A percentile compares a stretch with the other conserved stretches of the same genome.
Conservation (phyloP, 169 alveolate species). For the Eimeria tenella region DNA sequence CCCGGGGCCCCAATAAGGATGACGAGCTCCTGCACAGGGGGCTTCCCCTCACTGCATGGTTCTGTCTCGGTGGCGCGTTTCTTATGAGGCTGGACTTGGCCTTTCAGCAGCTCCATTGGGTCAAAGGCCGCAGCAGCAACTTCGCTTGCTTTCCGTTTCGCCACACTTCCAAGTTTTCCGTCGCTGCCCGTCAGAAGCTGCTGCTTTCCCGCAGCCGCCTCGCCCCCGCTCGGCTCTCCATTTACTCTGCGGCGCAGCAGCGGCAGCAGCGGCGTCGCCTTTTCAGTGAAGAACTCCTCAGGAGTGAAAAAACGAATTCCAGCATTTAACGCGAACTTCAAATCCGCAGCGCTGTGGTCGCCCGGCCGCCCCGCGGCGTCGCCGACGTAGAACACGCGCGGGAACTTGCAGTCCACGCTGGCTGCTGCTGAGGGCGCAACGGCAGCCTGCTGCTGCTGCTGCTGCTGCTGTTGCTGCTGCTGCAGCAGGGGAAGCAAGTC, state of each 20-base stretch:
- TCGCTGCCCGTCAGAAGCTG: neutral
- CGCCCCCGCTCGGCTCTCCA: neutral
- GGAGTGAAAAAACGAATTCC: constrained; percentile 79
- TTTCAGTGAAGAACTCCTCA: constrained; percentile 61
- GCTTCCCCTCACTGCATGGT: neutral
- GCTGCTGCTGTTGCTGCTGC: constrained; percentile 6
- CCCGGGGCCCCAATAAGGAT: constrained; percentile 79
- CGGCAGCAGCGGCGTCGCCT: constrained; percentile 49
- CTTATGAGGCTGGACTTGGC: neutral
- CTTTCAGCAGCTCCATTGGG: constrained; percentile 36
- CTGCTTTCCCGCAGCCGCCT: constrained; percentile 12
- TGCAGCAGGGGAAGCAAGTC: constrained; percentile 57
- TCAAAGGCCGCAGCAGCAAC: neutral
- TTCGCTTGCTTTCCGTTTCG: neutral
- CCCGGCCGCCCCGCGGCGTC: constrained; percentile 79
- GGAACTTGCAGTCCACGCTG: neutral
- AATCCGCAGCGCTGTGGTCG: constrained; percentile 78
- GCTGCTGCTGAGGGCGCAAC: neutral
- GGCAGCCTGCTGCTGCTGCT: neutral
- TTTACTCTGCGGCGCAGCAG: constrained; percentile 43
- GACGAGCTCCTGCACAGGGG: constrained; percentile 57
- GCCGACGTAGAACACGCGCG: constrained; percentile 76
- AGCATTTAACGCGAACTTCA: constrained; percentile 71
- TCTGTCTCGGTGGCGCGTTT: neutral
- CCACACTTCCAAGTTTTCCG: neutral